These are phyloP conservation scores for Narthecium ossifragum DNA, from an alignment of 106 monocot genomes.

Conservation along the genomic window DNA sequence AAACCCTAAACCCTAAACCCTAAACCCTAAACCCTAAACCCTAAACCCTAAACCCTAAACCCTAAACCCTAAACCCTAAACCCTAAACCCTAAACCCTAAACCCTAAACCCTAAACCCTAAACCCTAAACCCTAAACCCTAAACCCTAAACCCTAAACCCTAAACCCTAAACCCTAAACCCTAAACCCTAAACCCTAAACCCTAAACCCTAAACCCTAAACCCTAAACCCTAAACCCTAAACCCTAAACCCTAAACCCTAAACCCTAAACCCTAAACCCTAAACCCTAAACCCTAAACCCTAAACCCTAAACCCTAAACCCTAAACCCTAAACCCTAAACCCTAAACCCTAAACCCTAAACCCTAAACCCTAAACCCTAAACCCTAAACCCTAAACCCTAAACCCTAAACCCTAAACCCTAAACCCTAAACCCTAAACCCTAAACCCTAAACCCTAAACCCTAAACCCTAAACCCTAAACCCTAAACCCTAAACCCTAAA, in stretches of 20 bases:
- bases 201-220: conserved; percentile 14
- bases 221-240: conserved; percentile 10
- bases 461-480: conserved; percentile 16
- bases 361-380: conserved; percentile 10
- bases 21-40: conserved; percentile 10
- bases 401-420: not conserved
- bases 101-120: conserved; percentile 1
- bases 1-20: conserved; percentile 10
- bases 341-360: conserved; percentile 14
- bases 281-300: conserved; percentile 7
- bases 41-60: conserved; percentile 9
- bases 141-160: conserved; percentile 10
- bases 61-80: conserved; percentile 9
- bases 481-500: conserved; percentile 20
- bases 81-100: conserved; percentile 3
- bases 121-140: conserved; percentile 4
- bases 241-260: conserved; percentile 8
- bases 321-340: conserved; percentile 17
- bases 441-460: conserved; percentile 13
- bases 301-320: conserved; percentile 15
- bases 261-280: conserved; percentile 13
- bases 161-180: conserved; percentile 9
- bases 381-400: conserved; percentile 11
- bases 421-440: conserved; percentile 12
- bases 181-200: conserved; percentile 2